These are phyloP conservation scores for Handroanthus guayacan DNA, from an alignment of 257 asterid genomes.

Conservation along the genomic window DNA sequence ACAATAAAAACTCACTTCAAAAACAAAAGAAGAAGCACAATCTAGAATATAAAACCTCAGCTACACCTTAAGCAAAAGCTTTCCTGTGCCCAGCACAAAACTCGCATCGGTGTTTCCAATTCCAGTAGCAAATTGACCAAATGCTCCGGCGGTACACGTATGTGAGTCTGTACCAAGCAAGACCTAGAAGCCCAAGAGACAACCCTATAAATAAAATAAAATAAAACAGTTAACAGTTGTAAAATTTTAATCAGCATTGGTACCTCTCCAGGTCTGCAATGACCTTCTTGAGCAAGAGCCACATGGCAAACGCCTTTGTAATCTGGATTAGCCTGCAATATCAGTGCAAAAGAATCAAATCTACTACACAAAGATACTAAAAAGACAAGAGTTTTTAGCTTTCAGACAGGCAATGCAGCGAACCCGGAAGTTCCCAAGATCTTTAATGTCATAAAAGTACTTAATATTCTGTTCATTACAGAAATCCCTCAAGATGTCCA, in stretches of 20 bases:
- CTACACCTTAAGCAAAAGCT: conserved; percentile 92
- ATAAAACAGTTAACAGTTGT: neutral
- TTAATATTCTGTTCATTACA: conserved; percentile 76
- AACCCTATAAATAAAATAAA: neutral
- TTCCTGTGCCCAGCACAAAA: conserved; percentile 91
- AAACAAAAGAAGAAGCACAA: neutral
- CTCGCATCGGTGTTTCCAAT: conserved; percentile 98
- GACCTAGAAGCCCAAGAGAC: conserved; percentile 56
- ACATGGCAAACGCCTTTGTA: conserved; percentile 98
- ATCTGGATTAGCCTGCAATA: conserved; percentile 87
- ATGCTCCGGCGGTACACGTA: conserved; percentile 98
- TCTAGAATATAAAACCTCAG: conserved; percentile 12
- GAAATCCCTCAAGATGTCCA: conserved; percentile 76
- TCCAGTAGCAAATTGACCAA: conserved; percentile 97
- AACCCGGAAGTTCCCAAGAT: conserved; percentile 64
- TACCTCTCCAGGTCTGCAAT: conserved; percentile 99
- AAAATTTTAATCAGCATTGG: neutral
- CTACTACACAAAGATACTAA: conserved; percentile 7
- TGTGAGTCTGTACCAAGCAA: conserved; percentile 93
- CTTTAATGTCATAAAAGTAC: conserved; percentile 81
- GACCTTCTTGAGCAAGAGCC: conserved; percentile 99
- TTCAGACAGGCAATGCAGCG: neutral
- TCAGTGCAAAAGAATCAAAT: conserved; percentile 20
- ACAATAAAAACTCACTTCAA: neutral
- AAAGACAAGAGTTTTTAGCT: conserved; percentile 17